Percentiles rank a stretch among this genome's conserved stretches.
Evolutionary conservation across 495 filamentous ascomycete species (phyloP).

Genomic region (Gamarada debralockiae): DNA sequence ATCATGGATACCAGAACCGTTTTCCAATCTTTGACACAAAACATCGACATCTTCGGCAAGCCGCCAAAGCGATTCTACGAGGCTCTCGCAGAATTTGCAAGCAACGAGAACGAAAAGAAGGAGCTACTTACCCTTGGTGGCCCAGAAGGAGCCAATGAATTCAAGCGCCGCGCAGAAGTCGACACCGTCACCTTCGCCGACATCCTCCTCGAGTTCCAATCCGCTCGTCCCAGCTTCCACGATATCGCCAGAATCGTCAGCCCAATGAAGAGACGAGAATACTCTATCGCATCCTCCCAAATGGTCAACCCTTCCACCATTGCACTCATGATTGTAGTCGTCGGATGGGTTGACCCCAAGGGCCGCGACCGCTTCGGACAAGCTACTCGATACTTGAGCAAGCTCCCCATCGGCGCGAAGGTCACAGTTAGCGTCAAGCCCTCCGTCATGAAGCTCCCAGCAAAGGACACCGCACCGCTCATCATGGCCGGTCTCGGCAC

Average conservation of each 20-base stretch:
- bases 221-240: constrained; percentile 84
- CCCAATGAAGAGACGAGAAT: constrained; percentile 93
- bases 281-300: constrained; percentile 95
- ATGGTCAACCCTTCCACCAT: constrained; percentile 83
- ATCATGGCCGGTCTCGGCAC: constrained; percentile 99
- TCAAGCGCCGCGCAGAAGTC: constrained; percentile 90
- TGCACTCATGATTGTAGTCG: constrained; percentile 96
- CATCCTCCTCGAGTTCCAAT: constrained; percentile 80
- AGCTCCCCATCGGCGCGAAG: constrained; percentile 65
- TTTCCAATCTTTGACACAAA: constrained; percentile 88
- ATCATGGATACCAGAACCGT: constrained; percentile 87
- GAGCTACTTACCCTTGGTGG: constrained; percentile 72
- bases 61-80: constrained; percentile 98
- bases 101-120: constrained; percentile 75
- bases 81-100: constrained; percentile 79
- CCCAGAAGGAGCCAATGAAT: constrained; percentile 84
- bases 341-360: constrained; percentile 84
- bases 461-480: constrained; percentile 77
- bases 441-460: constrained; percentile 91
- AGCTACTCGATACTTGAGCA: constrained; percentile 82
- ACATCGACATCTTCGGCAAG: constrained; percentile 94
- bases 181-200: constrained; percentile 93
- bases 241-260: constrained; percentile 86
- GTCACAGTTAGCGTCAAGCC: constrained; percentile 94
- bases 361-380: constrained; percentile 91